Percentiles rank a stretch among this genome's conserved stretches.
Evolutionary conservation across 164 flowering plant species (phyloP).

Genomic region (Nymphaea colorata): DNA sequence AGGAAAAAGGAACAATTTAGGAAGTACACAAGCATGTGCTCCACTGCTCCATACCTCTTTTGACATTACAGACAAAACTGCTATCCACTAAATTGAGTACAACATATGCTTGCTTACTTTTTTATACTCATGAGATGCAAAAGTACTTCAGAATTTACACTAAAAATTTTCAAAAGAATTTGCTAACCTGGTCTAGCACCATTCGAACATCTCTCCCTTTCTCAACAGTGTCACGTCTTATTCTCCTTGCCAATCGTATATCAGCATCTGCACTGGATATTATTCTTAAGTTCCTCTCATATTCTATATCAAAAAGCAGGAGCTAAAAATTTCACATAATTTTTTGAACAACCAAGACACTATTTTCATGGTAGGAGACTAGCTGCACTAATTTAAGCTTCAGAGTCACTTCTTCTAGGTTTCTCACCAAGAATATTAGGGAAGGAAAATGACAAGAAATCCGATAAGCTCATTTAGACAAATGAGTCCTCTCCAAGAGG

Average conservation of each 20-base stretch:
- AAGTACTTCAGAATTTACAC: background rate
- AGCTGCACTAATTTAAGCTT: too few relatives aligned
- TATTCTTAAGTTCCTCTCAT: constrained; percentile 20
- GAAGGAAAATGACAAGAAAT: too few relatives aligned
- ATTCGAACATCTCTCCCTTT: constrained; percentile 74
- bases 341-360: too few relatives aligned
- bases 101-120: background rate
- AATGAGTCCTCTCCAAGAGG: too few relatives aligned
- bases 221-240: constrained; percentile 90
- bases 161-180: background rate
- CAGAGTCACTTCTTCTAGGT: too few relatives aligned
- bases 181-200: constrained; percentile 80
- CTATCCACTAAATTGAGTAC: background rate
- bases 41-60: background rate
- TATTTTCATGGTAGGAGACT: too few relatives aligned
- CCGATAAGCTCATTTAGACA: too few relatives aligned
- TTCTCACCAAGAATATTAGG: too few relatives aligned
- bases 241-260: constrained; percentile 91
- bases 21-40: background rate
- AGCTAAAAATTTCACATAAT: too few relatives aligned
- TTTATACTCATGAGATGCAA: background rate
- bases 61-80: background rate
- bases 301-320: background rate
- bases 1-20: background rate
- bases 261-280: constrained; percentile 97